Base-by-base conservation (phyloP, 352 stramenopile species). In the Pilasporangium apinafurcum region DNA sequence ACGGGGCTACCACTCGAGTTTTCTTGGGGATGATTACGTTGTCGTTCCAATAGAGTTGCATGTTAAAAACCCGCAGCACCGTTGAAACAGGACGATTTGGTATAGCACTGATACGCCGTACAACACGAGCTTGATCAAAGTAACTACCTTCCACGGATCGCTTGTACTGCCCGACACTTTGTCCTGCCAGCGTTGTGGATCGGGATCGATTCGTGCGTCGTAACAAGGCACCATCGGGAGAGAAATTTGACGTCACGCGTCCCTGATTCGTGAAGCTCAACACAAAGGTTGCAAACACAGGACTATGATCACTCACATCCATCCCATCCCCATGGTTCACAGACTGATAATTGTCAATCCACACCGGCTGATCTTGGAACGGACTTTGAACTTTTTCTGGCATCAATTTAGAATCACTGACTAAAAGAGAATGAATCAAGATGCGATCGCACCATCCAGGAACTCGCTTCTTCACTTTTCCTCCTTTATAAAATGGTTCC, bases 401-500 rank as follows among this genome's bases (percentile, higher is more conserved):
- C 35, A 86, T 60, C 12, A 94, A 39, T 44, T 88, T 86, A 14
- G 79, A 92, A 42, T 87, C 73, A 26, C 77, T 78, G 14, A 89
- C 76, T 0, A 87, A 53, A 17, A 94, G 65, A 29, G 80, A 92
- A 53, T 92, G 75, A 37, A 84, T 76, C 24, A 93, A 53, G 43
- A 95, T 92, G 30, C 85, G 83, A 53, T 95, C 85, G 48, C 75
- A 92, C 76, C 79, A 95, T 0, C 75, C 74, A 8, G 85, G 85
- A 20, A 92, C 78, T n/a, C 80, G 83, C 36, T 91, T 87, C 62
- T 92, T 92, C n/a, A 88, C 68, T 38, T 92, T 87, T 10, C 85
- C 83, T 28, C 85, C 85, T 50, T 95, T 95, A 55, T 92, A 93
- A 39, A 95, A 92, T 6, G 85, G 78, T 34, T 95, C 85, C 49